phyloP scores from a whole-genome alignment of 495 filamentous ascomycete species.

The Peziza echinospora region DNA sequence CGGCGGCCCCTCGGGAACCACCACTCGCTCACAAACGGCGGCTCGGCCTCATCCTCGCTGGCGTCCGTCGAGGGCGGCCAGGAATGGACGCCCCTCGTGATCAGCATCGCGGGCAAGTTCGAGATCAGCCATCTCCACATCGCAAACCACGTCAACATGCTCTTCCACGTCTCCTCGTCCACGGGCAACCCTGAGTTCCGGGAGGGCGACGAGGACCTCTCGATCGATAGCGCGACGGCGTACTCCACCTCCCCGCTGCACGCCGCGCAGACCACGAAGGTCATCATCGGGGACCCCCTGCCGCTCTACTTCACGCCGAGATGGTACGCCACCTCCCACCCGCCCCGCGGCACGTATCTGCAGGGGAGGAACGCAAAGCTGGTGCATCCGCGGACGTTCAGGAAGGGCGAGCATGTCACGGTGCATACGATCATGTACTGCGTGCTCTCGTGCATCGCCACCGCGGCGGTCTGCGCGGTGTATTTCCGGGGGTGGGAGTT shows the following conservation, averaged over 20 bases:
- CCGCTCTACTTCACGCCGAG: constrained; percentile 59
- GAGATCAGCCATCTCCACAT: constrained; percentile 83
- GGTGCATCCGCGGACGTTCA: neutral
- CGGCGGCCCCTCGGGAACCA: constrained; percentile 36
- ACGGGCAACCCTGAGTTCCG: constrained; percentile 17
- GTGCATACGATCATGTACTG: neutral
- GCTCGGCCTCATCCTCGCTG: neutral
- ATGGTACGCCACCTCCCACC: constrained; percentile 57
- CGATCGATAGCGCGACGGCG: constrained; percentile 57
- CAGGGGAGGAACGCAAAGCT: neutral
- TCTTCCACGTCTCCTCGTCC: constrained; percentile 11
- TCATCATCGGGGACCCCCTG: constrained; percentile 73
- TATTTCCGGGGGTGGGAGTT: neutral
- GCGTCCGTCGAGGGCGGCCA: constrained; percentile 1
- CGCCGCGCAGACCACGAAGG: constrained; percentile 32
- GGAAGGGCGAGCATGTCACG: neutral
- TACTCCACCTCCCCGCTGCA: constrained; percentile 62
- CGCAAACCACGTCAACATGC: constrained; percentile 28
- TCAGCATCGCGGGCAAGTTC: constrained; percentile 71
- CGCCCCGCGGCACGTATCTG: constrained; percentile 23
- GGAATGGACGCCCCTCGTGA: constrained; percentile 46
- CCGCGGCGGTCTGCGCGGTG: neutral
- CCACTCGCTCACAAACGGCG: constrained; percentile 2
- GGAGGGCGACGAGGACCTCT: too few species aligned
- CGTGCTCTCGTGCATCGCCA: neutral